These are phyloP conservation scores for Tilletia caries DNA, from an alignment of 1,284 basidiomycete species.

Conservation along the genomic window DNA sequence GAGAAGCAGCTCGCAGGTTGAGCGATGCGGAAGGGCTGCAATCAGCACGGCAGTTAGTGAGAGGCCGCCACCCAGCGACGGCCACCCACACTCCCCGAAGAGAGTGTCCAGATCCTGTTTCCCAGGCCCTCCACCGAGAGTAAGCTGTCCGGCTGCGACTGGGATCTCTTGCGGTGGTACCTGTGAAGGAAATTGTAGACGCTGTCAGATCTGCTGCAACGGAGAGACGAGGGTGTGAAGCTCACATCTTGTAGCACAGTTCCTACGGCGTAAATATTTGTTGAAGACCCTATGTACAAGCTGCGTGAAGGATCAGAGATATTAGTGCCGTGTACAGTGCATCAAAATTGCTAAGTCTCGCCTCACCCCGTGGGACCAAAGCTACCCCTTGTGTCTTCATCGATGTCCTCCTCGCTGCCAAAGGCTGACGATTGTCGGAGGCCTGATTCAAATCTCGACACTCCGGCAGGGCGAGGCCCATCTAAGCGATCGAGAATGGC, in stretches of 20 bases:
- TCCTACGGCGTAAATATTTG: conserved; percentile 5
- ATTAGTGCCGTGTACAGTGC: no score
- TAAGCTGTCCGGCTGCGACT: neutral
- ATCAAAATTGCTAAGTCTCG: no score
- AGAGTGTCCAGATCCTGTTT: conserved; percentile 31
- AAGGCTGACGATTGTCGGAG: neutral
- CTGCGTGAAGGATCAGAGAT: neutral
- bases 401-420: conserved; percentile 1
- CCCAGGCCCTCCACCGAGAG: neutral
- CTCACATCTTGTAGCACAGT: neutral
- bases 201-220: neutral
- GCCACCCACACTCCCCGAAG: conserved; percentile 41
- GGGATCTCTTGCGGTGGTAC: conserved; percentile 8
- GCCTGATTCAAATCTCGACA: neutral
- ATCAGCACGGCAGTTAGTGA: conserved; percentile 26
- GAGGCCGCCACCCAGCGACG: conserved; percentile 18
- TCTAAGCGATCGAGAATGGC: conserved; percentile 27
- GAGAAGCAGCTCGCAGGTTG: conserved; percentile 30
- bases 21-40: conserved; percentile 29
- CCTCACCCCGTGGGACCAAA: conserved; percentile 5
- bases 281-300: neutral
- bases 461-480: conserved; percentile 10
- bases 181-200: neutral
- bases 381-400: neutral
- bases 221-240: neutral